Base-by-base conservation (phyloP, 441 rosid species). In the Populus hybrid region DNA sequence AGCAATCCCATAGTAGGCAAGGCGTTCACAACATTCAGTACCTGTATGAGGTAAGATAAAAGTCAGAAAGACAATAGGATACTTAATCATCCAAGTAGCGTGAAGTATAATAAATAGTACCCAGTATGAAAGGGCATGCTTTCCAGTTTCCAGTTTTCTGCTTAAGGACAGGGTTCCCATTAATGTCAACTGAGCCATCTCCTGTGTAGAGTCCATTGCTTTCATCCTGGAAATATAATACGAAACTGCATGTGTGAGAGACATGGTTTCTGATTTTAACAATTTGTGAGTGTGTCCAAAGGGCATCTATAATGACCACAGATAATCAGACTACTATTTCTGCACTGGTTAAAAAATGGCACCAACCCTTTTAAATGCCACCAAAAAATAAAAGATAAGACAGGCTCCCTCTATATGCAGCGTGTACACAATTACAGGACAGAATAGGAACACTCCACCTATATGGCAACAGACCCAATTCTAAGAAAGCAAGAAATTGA, bases 1-100 rank as follows among this genome's bases (percentile, higher is more conserved):
- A 26, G 97, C 88, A 54, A 93, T 95, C 72, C 99, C 98, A 78
- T 93, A 92, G 82, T 88, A 95, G 75, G 97, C 99, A 85, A 95
- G 82, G 50, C 98, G 89, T 81, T 95, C 98, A 73, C 98, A 95
- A 64, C 98, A 95, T 78, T 95, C 98, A 50, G 88, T 90, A 67
- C 95, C 95, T 91, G 83, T 0, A 76, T 68, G 54, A 73, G 18
- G 75, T 35, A 54, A 40, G 23, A 66, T 4, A 50, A 74, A 10
- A 8, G 42, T 38, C 54, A 85, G 54, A 76, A 67, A 35, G 35
- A 14, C 46, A 54, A 23, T 20, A 10, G 23, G 24, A 46, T n/a
- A 30, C n/a, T 20, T 35, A 36, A 69, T 38, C 28, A 11, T 34
- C 26, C 28, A 59, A 61, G 18, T 6, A 68, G 16, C 54, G 26